Base-by-base conservation (phyloP, 2,329 filamentous ascomycete genomes). In the Fusarium tanahbumbuense region DNA sequence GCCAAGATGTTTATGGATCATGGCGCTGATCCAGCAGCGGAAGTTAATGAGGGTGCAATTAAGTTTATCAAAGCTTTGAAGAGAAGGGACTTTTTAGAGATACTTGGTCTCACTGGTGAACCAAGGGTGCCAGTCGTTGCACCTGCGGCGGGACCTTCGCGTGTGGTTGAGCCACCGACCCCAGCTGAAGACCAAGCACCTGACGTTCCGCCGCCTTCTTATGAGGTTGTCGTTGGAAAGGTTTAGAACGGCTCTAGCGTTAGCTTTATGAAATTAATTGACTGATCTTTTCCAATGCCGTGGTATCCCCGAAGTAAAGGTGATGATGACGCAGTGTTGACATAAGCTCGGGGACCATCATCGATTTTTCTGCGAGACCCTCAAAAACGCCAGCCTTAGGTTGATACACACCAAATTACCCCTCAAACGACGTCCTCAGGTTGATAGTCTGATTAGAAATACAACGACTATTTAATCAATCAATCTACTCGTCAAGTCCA, bases 381-480 rank as follows among this genome's bases (percentile, higher is more conserved):
- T 27, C 44, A 64, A 68, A 45, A 60, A 47, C 64, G 27, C 30
- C 40, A 20, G 59, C 53, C 64, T 68, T 23, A 64, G 64, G 58
- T 68, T 54, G 44, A 44, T 50, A 58, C 37, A 58, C 42, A 22
- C 13, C 45, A 42, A 40, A 6, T 68, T 68, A 64, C 64, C 64
- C 64, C 64, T 67, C 64, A 64, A 64, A 63, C 64, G 47, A 68
- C 64, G 30, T 23, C 64, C 64, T 67, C 42, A 68, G 64, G 64
- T 68, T 68, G 16, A 18, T 48, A 68, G 20, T 64, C 13, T 55
- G 54, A 55, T 62, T 61, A 52, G 37, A 61, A 61, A 61, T 61
- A 9, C 10, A 3, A 2, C 1, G 27, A 25, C 2, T 57, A 67
- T 53, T 48, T 25, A 47, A 42, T 34, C 0, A 28, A 20, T 22